Evolutionary conservation across 192 early-diverging fungal species (phyloP), one percentile per base, ranked within the genome.

Genomic region (Rhizophagus prolifer): DNA sequence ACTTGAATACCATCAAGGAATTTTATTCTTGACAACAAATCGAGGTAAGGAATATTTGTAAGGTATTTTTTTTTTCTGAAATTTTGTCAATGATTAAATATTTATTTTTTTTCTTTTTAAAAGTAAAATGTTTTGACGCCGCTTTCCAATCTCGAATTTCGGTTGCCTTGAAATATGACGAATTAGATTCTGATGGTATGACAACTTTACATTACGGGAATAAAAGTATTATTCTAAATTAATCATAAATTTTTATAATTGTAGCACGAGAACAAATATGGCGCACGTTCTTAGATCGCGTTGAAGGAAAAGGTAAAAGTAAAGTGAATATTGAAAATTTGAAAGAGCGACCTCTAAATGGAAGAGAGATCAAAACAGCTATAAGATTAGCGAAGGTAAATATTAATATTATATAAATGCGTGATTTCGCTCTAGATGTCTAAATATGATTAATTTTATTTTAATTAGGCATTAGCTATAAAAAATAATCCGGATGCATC

Each of bases 1-100:
- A 47, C 65, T 90, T 21, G 89, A 90, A 78, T 90, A 91, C 71
- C 86, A 90, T 47, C 84, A 81, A 46, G 89, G 89, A 2, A 90
- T 91, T 59, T 79, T 90, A 13, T 90, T 90, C 74, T 74, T 90
- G 38, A 90, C 89, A 9, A 90, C 88, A 14, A 90, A 90, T 72
- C 62, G 89, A 16, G 89, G 89, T 6, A 46, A 38, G 25, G 77
- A 81, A 28, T 16, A 21, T 41, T 21, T 9, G 9, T 14, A 19
- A 23, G 10, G 2, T 44, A 44, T 12, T 44, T 44, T 44, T 44
- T 44, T 44, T 44, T 38, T 8, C 4, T 12, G 10, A 44, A 44
- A 44, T 44, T 10, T 12, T 44, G 2, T 44, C 41, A 10, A 1
- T 44, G 4, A 44, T 12, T 44, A 1, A 41, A 44, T 44, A 12